phyloP scores from a whole-genome alignment of 1,139 yeast genomes.

The Pichia inconspicua region DNA sequence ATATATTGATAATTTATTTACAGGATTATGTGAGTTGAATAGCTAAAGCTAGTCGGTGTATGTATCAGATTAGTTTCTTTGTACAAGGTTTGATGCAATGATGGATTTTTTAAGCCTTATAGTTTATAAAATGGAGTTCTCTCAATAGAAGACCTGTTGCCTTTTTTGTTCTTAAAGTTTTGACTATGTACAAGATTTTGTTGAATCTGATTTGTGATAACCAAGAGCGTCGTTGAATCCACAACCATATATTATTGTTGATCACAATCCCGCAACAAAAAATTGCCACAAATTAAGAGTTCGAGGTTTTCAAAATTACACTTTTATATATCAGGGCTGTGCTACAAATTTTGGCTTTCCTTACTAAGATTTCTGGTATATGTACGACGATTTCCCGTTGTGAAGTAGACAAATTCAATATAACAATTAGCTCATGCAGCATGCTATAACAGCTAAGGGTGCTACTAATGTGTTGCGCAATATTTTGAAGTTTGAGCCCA shows the following conservation, averaged over 20 bases:
- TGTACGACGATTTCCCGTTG: not conserved
- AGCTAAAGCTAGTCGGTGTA: not conserved
- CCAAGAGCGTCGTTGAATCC: no score
- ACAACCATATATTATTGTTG: no score
- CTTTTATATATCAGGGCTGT: not conserved
- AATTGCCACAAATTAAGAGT: not conserved
- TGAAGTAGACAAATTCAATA: no score
- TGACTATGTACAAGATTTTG: slow-evolving; percentile 10
- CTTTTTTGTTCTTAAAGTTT: not conserved
- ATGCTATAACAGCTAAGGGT: not conserved
- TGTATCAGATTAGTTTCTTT: not conserved
- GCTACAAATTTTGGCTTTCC: not conserved
- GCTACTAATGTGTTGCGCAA: not conserved
- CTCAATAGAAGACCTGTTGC: no score
- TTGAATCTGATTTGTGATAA: no score
- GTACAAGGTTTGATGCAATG: not conserved
- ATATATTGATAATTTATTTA: not conserved
- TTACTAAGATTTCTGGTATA: not conserved
- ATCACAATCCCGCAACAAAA: not conserved
- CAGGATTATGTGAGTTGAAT: not conserved
- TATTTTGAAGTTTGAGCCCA: not conserved
- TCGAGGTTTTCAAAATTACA: no score
- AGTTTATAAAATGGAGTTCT: no score
- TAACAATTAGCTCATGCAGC: not conserved
- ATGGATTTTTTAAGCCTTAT: not conserved